Conservation (phyloP, 2,329 filamentous ascomycete genomes). For the Fusarium albosuccineum region DNA sequence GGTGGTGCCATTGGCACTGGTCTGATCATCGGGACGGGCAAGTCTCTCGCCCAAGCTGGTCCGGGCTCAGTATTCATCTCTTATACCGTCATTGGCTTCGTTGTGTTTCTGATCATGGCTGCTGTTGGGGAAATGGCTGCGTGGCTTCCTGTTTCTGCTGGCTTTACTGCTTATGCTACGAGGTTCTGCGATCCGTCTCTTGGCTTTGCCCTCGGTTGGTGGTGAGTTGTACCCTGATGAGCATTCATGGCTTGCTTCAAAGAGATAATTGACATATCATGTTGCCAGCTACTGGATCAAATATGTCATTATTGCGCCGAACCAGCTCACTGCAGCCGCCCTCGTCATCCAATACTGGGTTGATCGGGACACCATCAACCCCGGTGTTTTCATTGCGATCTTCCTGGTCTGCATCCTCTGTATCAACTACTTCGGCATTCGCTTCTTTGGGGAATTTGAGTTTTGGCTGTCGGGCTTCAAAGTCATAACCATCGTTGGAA, state of each 20-base stretch:
- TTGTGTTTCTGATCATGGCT: not conserved
- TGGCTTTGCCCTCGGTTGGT: not conserved
- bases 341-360: not conserved
- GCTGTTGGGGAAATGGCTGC: not conserved
- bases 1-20: not conserved
- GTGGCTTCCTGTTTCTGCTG: not conserved
- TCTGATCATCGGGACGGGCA: conserved; percentile 2
- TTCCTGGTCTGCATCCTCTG: not conserved
- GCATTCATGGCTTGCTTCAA: not conserved
- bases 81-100: not conserved
- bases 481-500: conserved; percentile 57
- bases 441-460: conserved; percentile 59
- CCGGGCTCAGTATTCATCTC: not conserved
- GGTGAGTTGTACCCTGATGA: not conserved
- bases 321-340: not conserved
- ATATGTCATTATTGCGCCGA: not conserved
- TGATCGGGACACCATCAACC: not conserved
- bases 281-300: not conserved
- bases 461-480: conserved; percentile 63
- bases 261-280: not conserved
- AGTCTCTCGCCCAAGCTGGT: not conserved
- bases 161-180: not conserved
- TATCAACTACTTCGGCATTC: too few relatives aligned
- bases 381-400: not conserved
- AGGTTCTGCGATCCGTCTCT: not conserved